Base-by-base conservation (phyloP, 2,329 filamentous ascomycete species). In the Lachnellula cervina region DNA sequence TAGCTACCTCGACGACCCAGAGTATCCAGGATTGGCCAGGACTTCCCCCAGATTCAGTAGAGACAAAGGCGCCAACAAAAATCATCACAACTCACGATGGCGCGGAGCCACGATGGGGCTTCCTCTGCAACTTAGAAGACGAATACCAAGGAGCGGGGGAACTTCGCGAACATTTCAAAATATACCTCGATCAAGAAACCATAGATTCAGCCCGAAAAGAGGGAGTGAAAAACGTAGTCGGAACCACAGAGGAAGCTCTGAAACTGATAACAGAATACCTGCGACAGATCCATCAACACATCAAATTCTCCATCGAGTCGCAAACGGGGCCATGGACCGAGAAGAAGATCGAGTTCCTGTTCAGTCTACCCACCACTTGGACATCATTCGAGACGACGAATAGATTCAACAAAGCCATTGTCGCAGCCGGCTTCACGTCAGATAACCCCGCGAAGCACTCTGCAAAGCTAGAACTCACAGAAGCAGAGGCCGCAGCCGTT, bases 341-440 rank as follows among this genome's bases (percentile, higher is more conserved):
- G 40, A 72, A 78, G 52, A 69, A 68, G 0, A 75, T 83, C 1
- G 74, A 77, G 40, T 83, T 82, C 60, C 68, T 82, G 8, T 83
- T 83, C 67, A 79, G 77, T 46, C 79, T 81, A 0, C 80, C 80
- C 0, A 83, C 80, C 1, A 82, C 80, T 0, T 83, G 80, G 80
- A 73, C 71, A 9, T 76, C 70, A 2, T 70, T 77, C 55, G 72
- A 73, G 7, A 75, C 77, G 2, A 76, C 82, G 50, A 80, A 81
- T 64, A 68, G 66, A 5, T 82, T 81, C 68, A 77, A 77, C 55
- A 62, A 63, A 1, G 74, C 79, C 32, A 75, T 81, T 2, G 62
- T 65, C 14, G 66, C 71, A 16, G 76, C 78, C 1, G 79, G 80
- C 0, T 83, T 81, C 57, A 79, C 77, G 1, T 54, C 63, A 2